These are phyloP conservation scores for Cetradonia linearis DNA, from an alignment of 495 filamentous ascomycete species.

Conservation along the genomic window DNA sequence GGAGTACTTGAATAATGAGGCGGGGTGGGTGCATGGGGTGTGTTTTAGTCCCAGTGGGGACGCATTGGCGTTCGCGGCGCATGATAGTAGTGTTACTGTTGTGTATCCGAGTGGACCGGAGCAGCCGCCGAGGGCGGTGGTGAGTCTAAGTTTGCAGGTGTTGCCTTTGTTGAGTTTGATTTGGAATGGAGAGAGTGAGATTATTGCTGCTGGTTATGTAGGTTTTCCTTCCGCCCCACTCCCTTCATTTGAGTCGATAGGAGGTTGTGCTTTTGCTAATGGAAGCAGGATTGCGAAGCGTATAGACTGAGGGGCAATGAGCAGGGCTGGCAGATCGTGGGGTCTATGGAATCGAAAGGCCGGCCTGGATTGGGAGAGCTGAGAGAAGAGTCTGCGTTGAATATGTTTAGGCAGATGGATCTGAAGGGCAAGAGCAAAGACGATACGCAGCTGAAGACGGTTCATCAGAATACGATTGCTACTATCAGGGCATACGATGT, in stretches of 20 bases:
- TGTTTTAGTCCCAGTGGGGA: slow-evolving; percentile 87
- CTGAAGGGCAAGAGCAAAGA: slow-evolving; percentile 81
- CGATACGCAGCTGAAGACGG: slow-evolving; percentile 87
- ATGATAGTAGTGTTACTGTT: slow-evolving; percentile 91
- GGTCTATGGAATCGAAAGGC: slow-evolving; percentile 61
- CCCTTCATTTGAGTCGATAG: background rate
- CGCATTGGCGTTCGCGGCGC: slow-evolving; percentile 79
- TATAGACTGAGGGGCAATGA: slow-evolving; percentile 79
- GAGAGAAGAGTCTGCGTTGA: slow-evolving; percentile 79
- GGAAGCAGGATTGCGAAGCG: slow-evolving; percentile 69
- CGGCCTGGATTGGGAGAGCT: slow-evolving; percentile 44
- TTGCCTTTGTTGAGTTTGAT: slow-evolving; percentile 84
- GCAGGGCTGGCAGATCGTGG: slow-evolving; percentile 75
- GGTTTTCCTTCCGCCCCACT: slow-evolving; percentile 22
- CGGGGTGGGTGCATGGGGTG: slow-evolving; percentile 89
- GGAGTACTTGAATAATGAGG: slow-evolving; percentile 88
- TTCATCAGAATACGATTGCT: slow-evolving; percentile 93
- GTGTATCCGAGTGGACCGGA: slow-evolving; percentile 92
- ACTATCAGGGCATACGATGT: slow-evolving; percentile 68
- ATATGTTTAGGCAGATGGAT: slow-evolving; percentile 99
- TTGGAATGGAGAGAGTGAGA: slow-evolving; percentile 87
- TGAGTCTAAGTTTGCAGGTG: slow-evolving; percentile 80
- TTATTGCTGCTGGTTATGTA: slow-evolving; percentile 86
- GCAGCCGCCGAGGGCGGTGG: slow-evolving; percentile 75
- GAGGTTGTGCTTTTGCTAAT: slow-evolving; percentile 4